A percentile compares a stretch with the other conserved stretches of the same genome.
Evolutionary conservation across 306 rosid species (phyloP).

Genomic region (Cicer cuneatum): DNA sequence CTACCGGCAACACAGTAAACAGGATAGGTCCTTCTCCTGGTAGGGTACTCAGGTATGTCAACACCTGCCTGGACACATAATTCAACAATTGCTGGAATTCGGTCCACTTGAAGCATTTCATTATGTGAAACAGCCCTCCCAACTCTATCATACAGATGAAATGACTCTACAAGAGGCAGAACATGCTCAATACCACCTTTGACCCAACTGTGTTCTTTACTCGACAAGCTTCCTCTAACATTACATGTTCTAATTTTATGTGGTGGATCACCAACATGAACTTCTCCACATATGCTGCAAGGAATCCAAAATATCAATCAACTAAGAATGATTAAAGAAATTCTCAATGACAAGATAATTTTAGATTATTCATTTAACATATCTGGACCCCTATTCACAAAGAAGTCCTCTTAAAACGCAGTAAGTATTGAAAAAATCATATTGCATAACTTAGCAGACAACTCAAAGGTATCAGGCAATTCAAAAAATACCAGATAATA

Average conservation of each 20-base stretch:
- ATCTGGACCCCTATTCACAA: too few species aligned
- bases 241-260: conserved; percentile 71
- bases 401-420: too few species aligned
- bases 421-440: too few species aligned
- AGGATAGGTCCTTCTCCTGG: conserved; percentile 70
- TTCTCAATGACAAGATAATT: too few species aligned
- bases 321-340: not conserved
- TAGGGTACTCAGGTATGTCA: conserved; percentile 62
- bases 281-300: conserved; percentile 66
- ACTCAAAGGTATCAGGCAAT: too few species aligned
- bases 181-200: conserved; percentile 60
- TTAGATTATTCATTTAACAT: too few species aligned
- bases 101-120: conserved; percentile 67
- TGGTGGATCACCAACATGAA: conserved; percentile 71
- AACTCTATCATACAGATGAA: conserved; percentile 67
- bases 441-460: too few species aligned
- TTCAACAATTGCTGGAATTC: conserved; percentile 71
- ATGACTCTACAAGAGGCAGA: conserved; percentile 63
- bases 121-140: conserved; percentile 74
- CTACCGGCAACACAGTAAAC: conserved; percentile 68
- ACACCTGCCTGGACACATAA: conserved; percentile 75
- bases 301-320: conserved; percentile 30
- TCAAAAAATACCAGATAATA: too few species aligned
- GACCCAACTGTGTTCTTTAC: conserved; percentile 69
- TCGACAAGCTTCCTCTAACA: conserved; percentile 60